phyloP scores from a whole-genome alignment of 2,329 filamentous ascomycete genomes.

The Aspergillus floridensis region DNA sequence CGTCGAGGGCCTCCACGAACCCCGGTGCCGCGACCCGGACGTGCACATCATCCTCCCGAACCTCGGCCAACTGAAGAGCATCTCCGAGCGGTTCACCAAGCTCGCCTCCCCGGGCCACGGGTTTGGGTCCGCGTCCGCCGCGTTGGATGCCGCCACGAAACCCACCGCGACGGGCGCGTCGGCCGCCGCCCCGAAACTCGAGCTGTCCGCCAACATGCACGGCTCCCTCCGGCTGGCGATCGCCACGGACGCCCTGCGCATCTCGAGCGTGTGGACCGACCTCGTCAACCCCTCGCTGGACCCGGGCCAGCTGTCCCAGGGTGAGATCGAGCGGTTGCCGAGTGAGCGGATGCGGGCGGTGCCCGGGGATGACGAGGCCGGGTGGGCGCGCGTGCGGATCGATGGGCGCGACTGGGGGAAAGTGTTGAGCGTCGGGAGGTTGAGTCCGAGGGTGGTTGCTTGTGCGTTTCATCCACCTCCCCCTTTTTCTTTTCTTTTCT shows the following conservation, averaged over 20 bases:
- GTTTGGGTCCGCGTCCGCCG: slow-evolving; percentile 7
- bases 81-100: slow-evolving; percentile 93
- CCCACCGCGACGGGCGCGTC: slow-evolving; percentile 20
- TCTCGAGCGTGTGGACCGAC: slow-evolving; percentile 80
- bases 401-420: slow-evolving; percentile 93
- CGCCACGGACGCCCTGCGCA: slow-evolving; percentile 77
- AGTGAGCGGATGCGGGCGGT: slow-evolving; percentile 70
- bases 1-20: slow-evolving; percentile 93
- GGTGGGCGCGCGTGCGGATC: slow-evolving; percentile 85
- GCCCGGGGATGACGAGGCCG: slow-evolving; percentile 68
- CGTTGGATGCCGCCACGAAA: slow-evolving; percentile 32
- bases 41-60: slow-evolving; percentile 90
- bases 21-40: slow-evolving; percentile 83
- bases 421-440: slow-evolving; percentile 85
- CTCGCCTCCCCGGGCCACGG: slow-evolving; percentile 42
- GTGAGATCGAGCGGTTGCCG: slow-evolving; percentile 70
- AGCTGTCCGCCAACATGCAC: slow-evolving; percentile 92
- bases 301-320: slow-evolving; percentile 67
- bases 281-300: slow-evolving; percentile 87
- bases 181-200: slow-evolving; percentile 60
- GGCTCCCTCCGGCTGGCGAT: slow-evolving; percentile 78
- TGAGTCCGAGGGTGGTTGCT: slow-evolving; percentile 89
- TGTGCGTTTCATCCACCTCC: slow-evolving; percentile 54
- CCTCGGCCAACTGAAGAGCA: slow-evolving; percentile 82
- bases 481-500: too few species aligned